Conservation (phyloP, 495 filamentous ascomycete genomes). For the Talaromyces trachyspermus region DNA sequence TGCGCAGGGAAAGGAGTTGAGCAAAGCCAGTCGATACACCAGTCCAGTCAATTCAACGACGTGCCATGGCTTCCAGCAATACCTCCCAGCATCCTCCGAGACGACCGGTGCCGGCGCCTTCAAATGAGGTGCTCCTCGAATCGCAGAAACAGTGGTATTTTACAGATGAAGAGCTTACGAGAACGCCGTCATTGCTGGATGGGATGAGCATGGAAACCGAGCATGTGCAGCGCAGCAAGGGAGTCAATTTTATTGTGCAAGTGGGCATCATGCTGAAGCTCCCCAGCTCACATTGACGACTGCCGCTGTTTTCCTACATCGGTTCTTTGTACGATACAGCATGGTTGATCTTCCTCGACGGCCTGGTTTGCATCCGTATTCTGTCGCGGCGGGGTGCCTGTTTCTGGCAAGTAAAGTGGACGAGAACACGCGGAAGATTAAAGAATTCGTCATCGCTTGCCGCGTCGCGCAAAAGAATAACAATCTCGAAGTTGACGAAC, state of each 20-base stretch:
- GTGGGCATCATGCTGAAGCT: slow-evolving; percentile 89
- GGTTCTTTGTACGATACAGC: slow-evolving; percentile 84
- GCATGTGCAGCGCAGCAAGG: slow-evolving; percentile 71
- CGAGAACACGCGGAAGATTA: slow-evolving; percentile 89
- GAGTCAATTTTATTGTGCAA: slow-evolving; percentile 92
- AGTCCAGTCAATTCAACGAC: not conserved
- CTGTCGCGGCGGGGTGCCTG: slow-evolving; percentile 80
- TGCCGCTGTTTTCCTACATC: slow-evolving; percentile 88
- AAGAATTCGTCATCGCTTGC: slow-evolving; percentile 84
- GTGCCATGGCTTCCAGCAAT: slow-evolving; percentile 26
- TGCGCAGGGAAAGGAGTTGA: not conserved
- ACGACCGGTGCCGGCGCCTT: slow-evolving; percentile 41
- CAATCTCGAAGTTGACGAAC: slow-evolving; percentile 80
- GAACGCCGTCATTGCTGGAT: slow-evolving; percentile 76
- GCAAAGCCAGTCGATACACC: not conserved
- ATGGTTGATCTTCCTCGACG: slow-evolving; percentile 57
- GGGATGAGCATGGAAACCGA: slow-evolving; percentile 71
- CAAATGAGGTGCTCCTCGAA: slow-evolving; percentile 43
- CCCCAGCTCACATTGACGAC: slow-evolving; percentile 87
- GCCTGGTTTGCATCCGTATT: slow-evolving; percentile 75
- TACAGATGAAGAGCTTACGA: slow-evolving; percentile 69
- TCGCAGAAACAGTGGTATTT: slow-evolving; percentile 81
- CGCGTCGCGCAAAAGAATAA: slow-evolving; percentile 92
- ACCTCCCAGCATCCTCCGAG: slow-evolving; percentile 16
- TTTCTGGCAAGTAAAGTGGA: slow-evolving; percentile 96